phyloP scores from a whole-genome alignment of 495 filamentous ascomycete species.

The Neurospora sublineolata region DNA sequence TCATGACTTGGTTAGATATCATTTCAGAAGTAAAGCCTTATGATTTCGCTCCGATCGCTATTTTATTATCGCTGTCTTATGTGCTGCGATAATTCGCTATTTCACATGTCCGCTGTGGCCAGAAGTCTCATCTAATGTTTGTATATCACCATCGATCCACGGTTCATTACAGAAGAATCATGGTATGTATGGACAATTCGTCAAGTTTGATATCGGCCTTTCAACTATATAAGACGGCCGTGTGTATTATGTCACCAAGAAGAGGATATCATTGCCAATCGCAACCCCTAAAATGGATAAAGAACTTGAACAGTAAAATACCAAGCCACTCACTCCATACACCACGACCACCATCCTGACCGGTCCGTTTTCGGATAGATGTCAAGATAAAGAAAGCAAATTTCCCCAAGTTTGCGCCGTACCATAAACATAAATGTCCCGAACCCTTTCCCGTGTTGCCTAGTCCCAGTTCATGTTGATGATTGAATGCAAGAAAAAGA shows the following conservation, averaged over 20 bases:
- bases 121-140: no score
- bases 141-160: no score
- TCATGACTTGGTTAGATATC: background rate
- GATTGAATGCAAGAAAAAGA: constrained; percentile 2
- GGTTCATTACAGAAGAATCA: background rate
- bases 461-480: background rate
- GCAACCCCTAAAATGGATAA: background rate
- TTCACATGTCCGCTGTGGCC: no score
- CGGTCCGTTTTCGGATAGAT: background rate
- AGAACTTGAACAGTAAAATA: background rate
- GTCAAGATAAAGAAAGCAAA: background rate
- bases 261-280: background rate
- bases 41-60: no score
- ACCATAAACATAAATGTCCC: background rate
- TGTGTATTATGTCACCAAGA: background rate
- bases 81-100: no score
- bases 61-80: no score
- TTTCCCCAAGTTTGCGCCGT: background rate
- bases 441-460: background rate
- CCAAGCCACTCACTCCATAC: background rate
- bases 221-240: background rate
- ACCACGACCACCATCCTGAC: background rate
- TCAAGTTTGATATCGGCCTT: background rate
- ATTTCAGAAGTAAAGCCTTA: no score
- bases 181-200: background rate